Percentiles rank a stretch among this genome's conserved stretches.
These are phyloP conservation scores for Tephrocybe sp. DNA, from an alignment of 768 basidiomycete genomes.

Conservation along the genomic window DNA sequence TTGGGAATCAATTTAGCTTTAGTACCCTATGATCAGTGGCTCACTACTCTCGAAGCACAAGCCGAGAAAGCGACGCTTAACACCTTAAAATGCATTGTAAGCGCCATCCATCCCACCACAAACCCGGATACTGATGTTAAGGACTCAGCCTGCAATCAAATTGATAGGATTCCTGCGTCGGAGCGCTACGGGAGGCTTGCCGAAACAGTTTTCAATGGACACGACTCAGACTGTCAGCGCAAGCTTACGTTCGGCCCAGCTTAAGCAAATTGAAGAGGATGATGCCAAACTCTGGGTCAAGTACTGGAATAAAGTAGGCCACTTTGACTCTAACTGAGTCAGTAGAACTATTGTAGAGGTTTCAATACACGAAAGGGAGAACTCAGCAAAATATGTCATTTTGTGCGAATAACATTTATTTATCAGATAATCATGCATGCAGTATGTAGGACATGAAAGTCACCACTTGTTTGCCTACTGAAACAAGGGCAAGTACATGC, in stretches of 20 bases:
- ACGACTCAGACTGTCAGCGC: background rate
- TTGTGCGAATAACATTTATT: too few species aligned
- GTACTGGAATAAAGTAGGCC: background rate
- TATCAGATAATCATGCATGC: too few species aligned
- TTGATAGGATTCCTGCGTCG: background rate
- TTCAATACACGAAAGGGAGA: too few species aligned
- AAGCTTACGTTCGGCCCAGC: background rate
- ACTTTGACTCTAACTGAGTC: background rate
- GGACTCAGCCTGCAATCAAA: background rate
- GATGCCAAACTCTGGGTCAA: constrained; percentile 1
- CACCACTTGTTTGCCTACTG: too few species aligned
- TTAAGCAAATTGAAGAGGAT: background rate
- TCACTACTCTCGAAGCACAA: background rate
- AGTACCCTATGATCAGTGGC: constrained; percentile 1
- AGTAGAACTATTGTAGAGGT: too few species aligned
- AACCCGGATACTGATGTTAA: background rate
- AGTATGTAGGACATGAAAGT: too few species aligned
- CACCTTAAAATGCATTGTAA: background rate
- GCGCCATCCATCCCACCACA: background rate
- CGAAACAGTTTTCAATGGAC: background rate
- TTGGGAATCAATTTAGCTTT: background rate
- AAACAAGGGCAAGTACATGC: too few species aligned
- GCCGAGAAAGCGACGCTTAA: background rate
- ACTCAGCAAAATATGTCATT: too few species aligned
- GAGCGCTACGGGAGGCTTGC: background rate